Evolutionary conservation across 495 filamentous ascomycete species (phyloP), one percentile per base, ranked within the genome.

Genomic region (Tirmania nivea): DNA sequence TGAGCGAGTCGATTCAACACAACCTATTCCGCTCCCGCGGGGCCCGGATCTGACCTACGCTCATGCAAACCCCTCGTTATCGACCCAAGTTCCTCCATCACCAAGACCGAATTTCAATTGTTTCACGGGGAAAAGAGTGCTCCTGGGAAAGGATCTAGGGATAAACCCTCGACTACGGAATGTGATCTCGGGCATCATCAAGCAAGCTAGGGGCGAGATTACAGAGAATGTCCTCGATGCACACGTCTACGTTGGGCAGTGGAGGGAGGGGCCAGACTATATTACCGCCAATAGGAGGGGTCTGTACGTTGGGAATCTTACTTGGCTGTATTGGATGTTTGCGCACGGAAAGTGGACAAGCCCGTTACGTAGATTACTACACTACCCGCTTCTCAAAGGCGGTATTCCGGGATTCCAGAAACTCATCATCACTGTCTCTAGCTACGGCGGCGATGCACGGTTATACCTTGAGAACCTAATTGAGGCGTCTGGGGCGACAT

Each of bases 401-500:
- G 80, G 81, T 2, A 76, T 99, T 16, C 79, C 83, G 0, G 88
- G 84, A 1, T 94, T 96, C 63, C 64, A 82, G 56, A 71, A 73
- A 10, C 72, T 80, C 60, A 53, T 61, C 10, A 90, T 99, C 57
- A 88, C 85, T 53, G 69, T 99, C 2, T 94, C 89, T 0, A 96
- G 95, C 66, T 99, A 99, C 63, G 83, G 84, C 34, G 90, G 90
- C 16, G 92, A 99, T 66, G 87, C 89, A 10, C 76, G 90, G 34
- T 76, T 84, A 45, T 99, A 96, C 65, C 72, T 99, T 31, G 90
- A 99, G 65, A 95, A 89, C 57, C 71, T 99, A 31, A 79, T 95
- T 51, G 77, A 69, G 48, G 86, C 86, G 16, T 69, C 81, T 3
- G 92, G 92, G 6, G 90, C 79, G 0, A 78, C 80, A 52, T 95